phyloP scores from a whole-genome alignment of 345 rosid species.

The Atalantia buxifolia region DNA sequence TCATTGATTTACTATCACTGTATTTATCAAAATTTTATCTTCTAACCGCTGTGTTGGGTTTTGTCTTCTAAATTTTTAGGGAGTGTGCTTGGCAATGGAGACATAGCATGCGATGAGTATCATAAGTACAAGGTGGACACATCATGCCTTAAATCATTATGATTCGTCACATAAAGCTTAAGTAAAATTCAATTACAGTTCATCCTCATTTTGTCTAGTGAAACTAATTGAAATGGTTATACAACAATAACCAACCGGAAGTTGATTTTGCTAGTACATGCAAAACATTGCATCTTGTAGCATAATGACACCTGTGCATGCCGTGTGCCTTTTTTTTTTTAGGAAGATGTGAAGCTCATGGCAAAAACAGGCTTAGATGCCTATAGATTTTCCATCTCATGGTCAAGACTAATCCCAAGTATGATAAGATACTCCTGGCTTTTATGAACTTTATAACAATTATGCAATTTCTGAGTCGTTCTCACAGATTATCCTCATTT shows the following conservation, averaged over 20 bases:
- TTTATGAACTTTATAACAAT: not conserved
- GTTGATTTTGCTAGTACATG: not conserved
- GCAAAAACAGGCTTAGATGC: constrained; percentile 58
- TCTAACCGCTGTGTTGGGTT: not conserved
- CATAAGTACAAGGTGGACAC: constrained; percentile 59
- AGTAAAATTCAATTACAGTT: not conserved
- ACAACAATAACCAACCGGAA: not conserved
- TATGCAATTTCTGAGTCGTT: not conserved
- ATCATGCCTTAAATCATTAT: not conserved
- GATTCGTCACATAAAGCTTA: not conserved
- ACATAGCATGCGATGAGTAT: constrained; percentile 50
- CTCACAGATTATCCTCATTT: not conserved
- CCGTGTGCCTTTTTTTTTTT: constrained; percentile 5
- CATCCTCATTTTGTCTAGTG: not conserved
- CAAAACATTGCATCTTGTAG: not conserved
- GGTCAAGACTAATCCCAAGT: constrained; percentile 81
- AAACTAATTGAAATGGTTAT: not conserved
- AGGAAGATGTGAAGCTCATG: constrained; percentile 88
- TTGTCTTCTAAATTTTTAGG: constrained; percentile 27
- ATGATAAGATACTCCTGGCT: constrained; percentile 6
- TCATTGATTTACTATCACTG: not conserved
- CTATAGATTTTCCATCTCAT: constrained; percentile 74
- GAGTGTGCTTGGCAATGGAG: constrained; percentile 31
- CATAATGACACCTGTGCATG: not conserved
- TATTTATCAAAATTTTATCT: too few relatives aligned